phyloP scores from a whole-genome alignment of 306 rosid species.

The Alnus glutinosa region DNA sequence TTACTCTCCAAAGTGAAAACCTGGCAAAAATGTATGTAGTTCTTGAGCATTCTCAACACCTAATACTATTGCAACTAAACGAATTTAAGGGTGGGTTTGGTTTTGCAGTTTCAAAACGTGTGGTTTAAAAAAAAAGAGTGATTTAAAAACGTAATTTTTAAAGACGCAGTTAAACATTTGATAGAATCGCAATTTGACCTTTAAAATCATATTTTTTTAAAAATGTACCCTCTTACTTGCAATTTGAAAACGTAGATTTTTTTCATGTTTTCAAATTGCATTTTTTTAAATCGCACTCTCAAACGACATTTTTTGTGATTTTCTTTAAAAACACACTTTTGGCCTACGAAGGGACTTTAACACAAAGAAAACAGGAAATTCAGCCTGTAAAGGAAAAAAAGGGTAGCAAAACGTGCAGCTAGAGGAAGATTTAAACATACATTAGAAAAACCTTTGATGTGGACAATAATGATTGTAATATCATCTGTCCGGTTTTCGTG shows the following conservation, averaged over 20 bases:
- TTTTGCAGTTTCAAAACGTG: too few species aligned
- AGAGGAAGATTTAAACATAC: slow-evolving; percentile 50
- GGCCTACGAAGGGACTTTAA: not conserved
- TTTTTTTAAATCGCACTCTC: too few species aligned
- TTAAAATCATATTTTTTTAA: too few species aligned
- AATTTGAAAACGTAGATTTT: too few species aligned
- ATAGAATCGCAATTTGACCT: too few species aligned
- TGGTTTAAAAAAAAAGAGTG: too few species aligned
- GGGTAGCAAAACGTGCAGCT: slow-evolving; percentile 1
- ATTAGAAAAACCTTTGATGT: slow-evolving; percentile 80
- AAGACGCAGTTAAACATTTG: too few species aligned
- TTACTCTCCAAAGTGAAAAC: not conserved
- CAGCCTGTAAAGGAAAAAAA: slow-evolving; percentile 4
- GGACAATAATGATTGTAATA: slow-evolving; percentile 86
- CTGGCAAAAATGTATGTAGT: not conserved
- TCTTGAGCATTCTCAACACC: slow-evolving; percentile 9
- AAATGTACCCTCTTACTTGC: too few species aligned
- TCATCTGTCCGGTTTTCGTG: slow-evolving; percentile 93
- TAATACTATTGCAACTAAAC: not conserved
- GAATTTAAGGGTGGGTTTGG: not conserved
- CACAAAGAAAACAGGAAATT: slow-evolving; percentile 10
- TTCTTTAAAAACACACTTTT: too few species aligned
- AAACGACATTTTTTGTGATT: too few species aligned
- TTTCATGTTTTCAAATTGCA: too few species aligned
- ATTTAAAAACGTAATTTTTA: too few species aligned